These are phyloP conservation scores for Bauhinia variegata DNA, from an alignment of 306 rosid genomes.

Conservation along the genomic window DNA sequence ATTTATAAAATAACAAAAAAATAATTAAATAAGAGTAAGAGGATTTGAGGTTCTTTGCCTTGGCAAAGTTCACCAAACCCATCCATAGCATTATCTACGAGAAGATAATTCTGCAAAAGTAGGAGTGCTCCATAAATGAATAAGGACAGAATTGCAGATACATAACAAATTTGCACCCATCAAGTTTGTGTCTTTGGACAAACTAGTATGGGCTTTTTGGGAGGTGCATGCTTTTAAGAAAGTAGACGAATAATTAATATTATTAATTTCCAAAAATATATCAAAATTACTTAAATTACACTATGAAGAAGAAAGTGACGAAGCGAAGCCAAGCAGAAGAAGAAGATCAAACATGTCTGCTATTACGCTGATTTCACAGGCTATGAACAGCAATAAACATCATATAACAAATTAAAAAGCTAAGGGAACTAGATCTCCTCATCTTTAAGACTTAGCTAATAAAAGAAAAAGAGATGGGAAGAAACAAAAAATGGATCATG, in stretches of 20 bases:
- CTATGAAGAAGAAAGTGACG: constrained; percentile 29
- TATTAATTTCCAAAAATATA: constrained; percentile 14
- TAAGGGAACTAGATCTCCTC: constrained; percentile 32
- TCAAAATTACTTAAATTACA: constrained; percentile 4
- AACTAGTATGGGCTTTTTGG: constrained; percentile 44
- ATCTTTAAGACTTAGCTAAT: constrained; percentile 12
- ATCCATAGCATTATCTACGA: constrained; percentile 47
- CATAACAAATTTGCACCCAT: constrained; percentile 31
- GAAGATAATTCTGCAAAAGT: constrained; percentile 41
- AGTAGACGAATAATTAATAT: constrained; percentile 30
- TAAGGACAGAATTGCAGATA: constrained; percentile 55
- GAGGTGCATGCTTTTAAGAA: constrained; percentile 32
- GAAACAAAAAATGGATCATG: constrained; percentile 17
- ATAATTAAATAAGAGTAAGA: constrained; percentile 6
- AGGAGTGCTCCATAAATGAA: constrained; percentile 52
- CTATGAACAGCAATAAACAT: constrained; percentile 36
- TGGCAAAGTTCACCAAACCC: constrained; percentile 48
- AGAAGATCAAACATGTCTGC: constrained; percentile 33
- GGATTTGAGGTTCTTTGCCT: constrained; percentile 1
- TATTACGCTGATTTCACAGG: constrained; percentile 21
- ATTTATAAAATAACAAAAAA: constrained; percentile 22
- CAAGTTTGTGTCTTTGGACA: constrained; percentile 30
- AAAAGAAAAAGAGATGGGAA: background rate
- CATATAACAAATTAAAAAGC: constrained; percentile 9
- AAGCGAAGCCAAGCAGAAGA: constrained; percentile 25